Percentiles rank a stretch among this genome's conserved stretches.
Evolutionary conservation across 441 rosid species (phyloP).

Genomic region (Adansonia rubrostipa): DNA sequence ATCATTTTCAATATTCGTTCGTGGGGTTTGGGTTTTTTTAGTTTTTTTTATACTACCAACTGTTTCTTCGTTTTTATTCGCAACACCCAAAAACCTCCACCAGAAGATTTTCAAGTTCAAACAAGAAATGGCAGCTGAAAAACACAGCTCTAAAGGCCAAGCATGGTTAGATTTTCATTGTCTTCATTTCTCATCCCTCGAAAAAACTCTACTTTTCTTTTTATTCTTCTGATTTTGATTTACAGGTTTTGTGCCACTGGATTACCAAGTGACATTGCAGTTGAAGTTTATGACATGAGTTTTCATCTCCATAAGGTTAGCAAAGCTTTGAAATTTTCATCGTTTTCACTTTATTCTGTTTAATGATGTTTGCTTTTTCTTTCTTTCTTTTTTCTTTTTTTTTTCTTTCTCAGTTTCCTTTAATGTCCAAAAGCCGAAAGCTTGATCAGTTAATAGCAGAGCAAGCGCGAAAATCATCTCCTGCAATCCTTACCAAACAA

Average conservation of each 20-base stretch:
- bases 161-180: constrained; percentile 63
- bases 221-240: not conserved
- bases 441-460: constrained; percentile 60
- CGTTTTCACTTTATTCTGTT: not conserved
- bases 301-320: constrained; percentile 74
- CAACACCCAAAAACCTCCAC: constrained; percentile 3
- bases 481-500: not conserved
- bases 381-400: no score
- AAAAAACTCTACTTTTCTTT: not conserved
- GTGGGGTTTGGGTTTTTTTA: constrained; percentile 33
- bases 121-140: constrained; percentile 65
- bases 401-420: constrained; percentile 51
- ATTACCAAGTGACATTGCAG: constrained; percentile 66
- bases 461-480: constrained; percentile 37
- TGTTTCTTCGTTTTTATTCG: constrained; percentile 23
- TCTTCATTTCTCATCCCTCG: not conserved
- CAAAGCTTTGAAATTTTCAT: not conserved
- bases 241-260: constrained; percentile 75
- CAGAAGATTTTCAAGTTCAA: not conserved
- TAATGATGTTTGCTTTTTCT: constrained; percentile 6
- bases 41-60: constrained; percentile 13
- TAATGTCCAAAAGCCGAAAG: constrained; percentile 67
- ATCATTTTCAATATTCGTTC: constrained; percentile 36
- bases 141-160: constrained; percentile 72
- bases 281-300: constrained; percentile 67